phyloP scores from a whole-genome alignment of 306 rosid genomes.

The Trifolium dubium region DNA sequence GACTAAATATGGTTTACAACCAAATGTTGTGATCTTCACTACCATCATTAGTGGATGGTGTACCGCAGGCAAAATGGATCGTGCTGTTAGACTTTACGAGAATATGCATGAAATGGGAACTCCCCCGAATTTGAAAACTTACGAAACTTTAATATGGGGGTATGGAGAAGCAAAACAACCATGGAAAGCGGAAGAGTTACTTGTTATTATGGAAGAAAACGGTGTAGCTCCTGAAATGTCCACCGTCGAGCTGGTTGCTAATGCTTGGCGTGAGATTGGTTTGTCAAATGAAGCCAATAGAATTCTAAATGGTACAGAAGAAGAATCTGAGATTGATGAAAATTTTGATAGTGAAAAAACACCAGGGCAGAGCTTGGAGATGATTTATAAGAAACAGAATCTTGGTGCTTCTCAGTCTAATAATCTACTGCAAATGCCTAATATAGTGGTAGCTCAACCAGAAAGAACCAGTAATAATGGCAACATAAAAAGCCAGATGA shows the following conservation, averaged over 20 bases:
- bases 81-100: conserved; percentile 58
- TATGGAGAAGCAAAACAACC: conserved; percentile 94
- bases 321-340: conserved; percentile 44
- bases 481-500: conserved; percentile 59
- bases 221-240: conserved; percentile 67
- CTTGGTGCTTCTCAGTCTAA: conserved; percentile 51
- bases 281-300: conserved; percentile 60
- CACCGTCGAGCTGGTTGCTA: conserved; percentile 74
- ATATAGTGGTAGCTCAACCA: conserved; percentile 47
- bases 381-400: conserved; percentile 50
- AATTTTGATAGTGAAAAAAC: conserved; percentile 38
- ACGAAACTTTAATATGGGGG: conserved; percentile 96
- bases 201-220: conserved; percentile 65
- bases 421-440: conserved; percentile 54
- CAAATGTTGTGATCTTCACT: conserved; percentile 94
- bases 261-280: conserved; percentile 89
- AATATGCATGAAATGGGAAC: conserved; percentile 68
- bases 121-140: conserved; percentile 74
- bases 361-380: conserved; percentile 50
- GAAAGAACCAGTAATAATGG: conserved; percentile 54
- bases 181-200: conserved; percentile 86
- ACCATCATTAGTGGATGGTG: conserved; percentile 97
- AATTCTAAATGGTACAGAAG: conserved; percentile 51
- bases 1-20: conserved; percentile 65
- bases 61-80: conserved; percentile 78